Base-by-base conservation (phyloP, 768 basidiomycete species). In the Boletus patriciae region DNA sequence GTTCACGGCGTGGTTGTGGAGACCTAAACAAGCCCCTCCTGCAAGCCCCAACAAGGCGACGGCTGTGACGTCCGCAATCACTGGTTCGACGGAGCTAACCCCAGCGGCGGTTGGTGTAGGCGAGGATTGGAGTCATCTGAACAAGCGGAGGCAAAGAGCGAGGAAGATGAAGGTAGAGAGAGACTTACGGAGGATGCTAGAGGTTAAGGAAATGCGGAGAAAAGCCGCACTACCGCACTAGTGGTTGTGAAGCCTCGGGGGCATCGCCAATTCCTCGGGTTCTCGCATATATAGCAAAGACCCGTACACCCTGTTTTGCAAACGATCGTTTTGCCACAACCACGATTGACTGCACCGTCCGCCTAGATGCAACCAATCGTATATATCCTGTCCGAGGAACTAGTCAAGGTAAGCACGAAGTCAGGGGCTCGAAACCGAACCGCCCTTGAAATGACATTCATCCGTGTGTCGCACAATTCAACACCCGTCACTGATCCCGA, bases 341-440 rank as follows among this genome's bases (percentile, higher is more conserved):
- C 29, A 29, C 29, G 8, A 29, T 29, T 16, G 8, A 29, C 9
- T 10, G 21, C 40, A 21, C 41, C 23, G 42, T 23, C 11, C 6
- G 16, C n/a, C 23, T 37, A 25, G 15, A 21, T 34, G 31, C 31
- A 11, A 11, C 54, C 59, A 16, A 73, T 82, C 12, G 75, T 67
- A 25, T 86, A 87, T 55, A 69, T 86, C 23, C 82, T 80, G 8
- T 86, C 86, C 1, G 75, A 82, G 46, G 83, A 85, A 25, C 75
- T 87, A 2, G 79, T 75, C 41, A 84, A 80, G 71, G 84, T 80
- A 23, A 51, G 65, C 46, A 13, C 40, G 25, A 46, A 40, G 44
- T 25, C n/a, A 12, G 31, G 25, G 25, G 15, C 21, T 27, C 45
- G 9, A 16, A 40, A 6, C 16, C 16, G n/a, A 40, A 36, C 34